A percentile compares a stretch with the other conserved stretches of the same genome.
Evolutionary conservation across 768 basidiomycete genomes (phyloP).

Genomic region (Chalciporus pseudorubinellus): DNA sequence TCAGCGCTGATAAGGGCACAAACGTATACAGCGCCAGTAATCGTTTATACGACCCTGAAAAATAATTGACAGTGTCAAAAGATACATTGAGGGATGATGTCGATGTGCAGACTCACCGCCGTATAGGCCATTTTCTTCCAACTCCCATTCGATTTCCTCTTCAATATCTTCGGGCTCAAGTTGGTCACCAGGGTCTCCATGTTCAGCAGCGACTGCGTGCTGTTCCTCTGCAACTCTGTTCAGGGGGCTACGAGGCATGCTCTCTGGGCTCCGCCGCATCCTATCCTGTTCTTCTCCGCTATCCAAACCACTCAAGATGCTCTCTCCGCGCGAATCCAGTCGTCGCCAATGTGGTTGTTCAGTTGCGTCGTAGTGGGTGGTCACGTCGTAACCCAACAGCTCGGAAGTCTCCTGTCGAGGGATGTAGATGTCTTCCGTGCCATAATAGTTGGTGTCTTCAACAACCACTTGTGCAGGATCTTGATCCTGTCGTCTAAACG

Average conservation of each 20-base stretch:
- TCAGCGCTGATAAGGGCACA: slow-evolving; percentile 52
- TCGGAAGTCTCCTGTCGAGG: slow-evolving; percentile 15
- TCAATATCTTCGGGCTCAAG: slow-evolving; percentile 35
- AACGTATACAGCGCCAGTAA: slow-evolving; percentile 56
- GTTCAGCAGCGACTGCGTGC: slow-evolving; percentile 11
- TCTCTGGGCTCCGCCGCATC: slow-evolving; percentile 35
- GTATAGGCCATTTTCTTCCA: slow-evolving; percentile 51
- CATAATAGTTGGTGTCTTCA: slow-evolving; percentile 16
- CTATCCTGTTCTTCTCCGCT: slow-evolving; percentile 25
- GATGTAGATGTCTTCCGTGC: slow-evolving; percentile 5
- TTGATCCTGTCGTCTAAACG: slow-evolving; percentile 16
- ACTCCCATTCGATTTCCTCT: slow-evolving; percentile 44
- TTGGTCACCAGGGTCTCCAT: slow-evolving; percentile 11
- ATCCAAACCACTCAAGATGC: slow-evolving; percentile 32
- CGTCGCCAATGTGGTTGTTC: slow-evolving; percentile 29
- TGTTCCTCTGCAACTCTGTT: slow-evolving; percentile 43
- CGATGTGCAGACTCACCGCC: slow-evolving; percentile 35
- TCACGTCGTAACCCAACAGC: slow-evolving; percentile 22
- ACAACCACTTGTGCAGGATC: slow-evolving; percentile 20
- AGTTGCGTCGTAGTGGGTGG: slow-evolving; percentile 17
- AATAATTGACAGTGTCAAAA: slow-evolving; percentile 1
- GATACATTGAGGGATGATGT: not conserved
- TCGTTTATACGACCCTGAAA: slow-evolving; percentile 59
- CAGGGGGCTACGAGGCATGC: slow-evolving; percentile 28
- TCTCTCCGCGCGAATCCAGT: slow-evolving; percentile 32